Evolutionary conservation across 345 rosid genomes (phyloP).

Genomic region (Pelargonium nanum): DNA sequence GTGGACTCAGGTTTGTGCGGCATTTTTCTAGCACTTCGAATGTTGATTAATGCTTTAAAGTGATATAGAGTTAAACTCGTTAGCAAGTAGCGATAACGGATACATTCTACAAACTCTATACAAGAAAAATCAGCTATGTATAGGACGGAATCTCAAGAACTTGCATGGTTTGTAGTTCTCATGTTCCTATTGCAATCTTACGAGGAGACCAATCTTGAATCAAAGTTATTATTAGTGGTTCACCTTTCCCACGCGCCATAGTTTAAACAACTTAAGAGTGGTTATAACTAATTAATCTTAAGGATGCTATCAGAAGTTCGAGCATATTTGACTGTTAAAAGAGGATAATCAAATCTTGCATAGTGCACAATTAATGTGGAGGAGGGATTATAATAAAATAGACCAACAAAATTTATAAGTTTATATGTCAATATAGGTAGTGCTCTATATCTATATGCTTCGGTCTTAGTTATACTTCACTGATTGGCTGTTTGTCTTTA

Average conservation of each 20-base stretch:
- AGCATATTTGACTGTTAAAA: too few relatives aligned
- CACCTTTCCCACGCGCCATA: too few relatives aligned
- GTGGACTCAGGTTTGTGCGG: conserved; percentile 60
- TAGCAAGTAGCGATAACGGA: background rate
- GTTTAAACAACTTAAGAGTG: too few relatives aligned
- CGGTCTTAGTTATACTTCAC: too few relatives aligned
- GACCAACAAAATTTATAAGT: background rate
- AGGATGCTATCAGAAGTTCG: background rate
- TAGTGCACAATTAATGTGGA: background rate
- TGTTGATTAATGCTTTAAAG: background rate
- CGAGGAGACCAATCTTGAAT: too few relatives aligned
- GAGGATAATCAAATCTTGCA: background rate
- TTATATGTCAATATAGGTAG: background rate
- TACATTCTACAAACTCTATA: too few relatives aligned
- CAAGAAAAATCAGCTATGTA: background rate
- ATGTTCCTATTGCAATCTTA: background rate
- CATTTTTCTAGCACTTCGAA: background rate
- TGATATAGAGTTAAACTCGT: background rate
- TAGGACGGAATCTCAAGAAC: background rate
- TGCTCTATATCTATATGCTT: too few relatives aligned
- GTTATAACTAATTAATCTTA: too few relatives aligned
- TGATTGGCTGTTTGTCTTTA: conserved; percentile 13
- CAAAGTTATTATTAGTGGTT: too few relatives aligned
- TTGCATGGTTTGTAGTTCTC: background rate
- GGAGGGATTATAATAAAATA: background rate